Evolutionary conservation across 2,329 filamentous ascomycete genomes (phyloP).

Genomic region (Monosporascus cannonballus): DNA sequence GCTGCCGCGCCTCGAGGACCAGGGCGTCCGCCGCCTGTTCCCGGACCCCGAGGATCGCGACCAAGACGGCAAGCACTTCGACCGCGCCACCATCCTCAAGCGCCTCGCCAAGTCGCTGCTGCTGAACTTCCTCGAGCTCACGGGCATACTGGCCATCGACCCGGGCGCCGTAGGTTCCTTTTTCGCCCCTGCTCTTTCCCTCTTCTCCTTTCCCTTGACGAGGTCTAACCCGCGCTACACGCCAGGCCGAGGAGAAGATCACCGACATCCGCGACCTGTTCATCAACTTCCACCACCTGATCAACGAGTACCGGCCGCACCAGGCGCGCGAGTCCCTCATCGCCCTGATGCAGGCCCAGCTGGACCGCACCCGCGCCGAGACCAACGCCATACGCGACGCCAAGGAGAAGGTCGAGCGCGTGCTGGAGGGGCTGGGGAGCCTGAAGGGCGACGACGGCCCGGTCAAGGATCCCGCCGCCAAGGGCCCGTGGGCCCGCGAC

Average conservation of each 20-base stretch:
- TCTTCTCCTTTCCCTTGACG: not conserved
- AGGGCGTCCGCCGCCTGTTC: slow-evolving; percentile 62
- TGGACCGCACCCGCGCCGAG: slow-evolving; percentile 60
- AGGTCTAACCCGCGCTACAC: not conserved
- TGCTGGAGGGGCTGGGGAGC: slow-evolving; percentile 63
- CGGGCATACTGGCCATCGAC: slow-evolving; percentile 63
- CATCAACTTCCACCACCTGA: slow-evolving; percentile 85
- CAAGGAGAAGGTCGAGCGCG: slow-evolving; percentile 64
- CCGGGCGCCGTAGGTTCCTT: slow-evolving; percentile 45
- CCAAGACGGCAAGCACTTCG: slow-evolving; percentile 49
- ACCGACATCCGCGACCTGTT: slow-evolving; percentile 75
- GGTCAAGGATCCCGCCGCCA: slow-evolving; percentile 1
- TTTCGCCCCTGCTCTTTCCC: not conserved
- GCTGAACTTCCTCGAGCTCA: slow-evolving; percentile 81
- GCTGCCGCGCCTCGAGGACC: slow-evolving; percentile 61
- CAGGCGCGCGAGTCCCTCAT: slow-evolving; percentile 68
- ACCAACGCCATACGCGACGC: slow-evolving; percentile 69
- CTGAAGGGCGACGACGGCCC: slow-evolving; percentile 31
- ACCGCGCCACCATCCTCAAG: slow-evolving; percentile 64
- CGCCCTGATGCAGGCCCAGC: slow-evolving; percentile 52
- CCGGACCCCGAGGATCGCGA: slow-evolving; percentile 36
- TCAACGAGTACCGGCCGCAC: slow-evolving; percentile 77
- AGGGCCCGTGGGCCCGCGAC: slow-evolving; percentile 7
- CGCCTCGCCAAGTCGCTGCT: slow-evolving; percentile 78
- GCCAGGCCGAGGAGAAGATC: slow-evolving; percentile 62